Evolutionary conservation across 257 asterid species (phyloP), one percentile per base, ranked within the genome.

Genomic region (Solanum okadae): DNA sequence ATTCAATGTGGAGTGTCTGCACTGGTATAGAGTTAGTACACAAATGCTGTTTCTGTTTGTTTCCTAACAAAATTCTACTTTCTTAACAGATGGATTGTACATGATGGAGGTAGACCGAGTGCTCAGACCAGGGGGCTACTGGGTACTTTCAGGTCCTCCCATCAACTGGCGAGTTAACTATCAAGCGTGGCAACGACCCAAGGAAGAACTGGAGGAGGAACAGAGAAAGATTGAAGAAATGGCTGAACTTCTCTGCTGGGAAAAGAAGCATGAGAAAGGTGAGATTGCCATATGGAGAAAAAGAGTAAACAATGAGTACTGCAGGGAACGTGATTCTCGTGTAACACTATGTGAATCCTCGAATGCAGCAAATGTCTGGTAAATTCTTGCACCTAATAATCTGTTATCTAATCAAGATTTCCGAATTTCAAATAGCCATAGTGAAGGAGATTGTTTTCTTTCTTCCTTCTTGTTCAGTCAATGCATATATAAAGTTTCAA

Each of bases 141-240:
- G 93, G 93, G 75, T 91, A 85, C 92, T 91, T 73, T 91, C 93
- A 7, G 93, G 93, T 75, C 93, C 93, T 87, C 93, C 93, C 3
- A 91, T 91, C 56, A 89, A 86, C 89, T 91, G 93, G 93, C 56
- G 91, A 71, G 86, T 38, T 34, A 87, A 71, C 79, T 86, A 89
- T 88, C 84, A 88, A 87, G 89, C 90, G 20, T 91, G 93, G 93
- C 31, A 89, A 49, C 90, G 90, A 33, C 86, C 91, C 6, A 86
- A 89, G 86, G 92, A 90, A 61, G 92, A 91, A 16, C 88, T 91
- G 40, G 90, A 90, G 52, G 90, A 89, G 72, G 92, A 91, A 86
- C 93, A 91, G 86, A 87, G 81, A 76, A 89, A 77, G 76, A 91
- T 91, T 52, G 92, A 91, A 89, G 92, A 89, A 42, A 88, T 89